Base-by-base conservation (phyloP, 1,284 basidiomycete genomes). In the Melampsora americana region DNA sequence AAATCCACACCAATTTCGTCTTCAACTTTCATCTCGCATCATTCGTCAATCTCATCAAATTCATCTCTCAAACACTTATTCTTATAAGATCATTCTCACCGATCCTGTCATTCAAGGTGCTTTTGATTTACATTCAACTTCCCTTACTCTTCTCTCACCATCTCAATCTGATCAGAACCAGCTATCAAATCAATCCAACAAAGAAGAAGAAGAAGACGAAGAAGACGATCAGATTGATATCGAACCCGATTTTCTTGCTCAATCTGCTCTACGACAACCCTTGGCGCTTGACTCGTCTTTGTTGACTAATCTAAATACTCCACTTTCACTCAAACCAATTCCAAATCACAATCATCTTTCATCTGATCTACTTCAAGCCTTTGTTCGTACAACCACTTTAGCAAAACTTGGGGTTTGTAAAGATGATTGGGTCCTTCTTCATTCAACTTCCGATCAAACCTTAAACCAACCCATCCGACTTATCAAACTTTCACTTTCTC, bases 341-440 rank as follows among this genome's bases (percentile, higher is more conserved):
- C 39, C 20, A 70, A 42, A 30, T 42, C 44, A 26, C 32, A 60
- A 18, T 32, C 59, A n/a, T 46, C 56, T 30, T 71, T 32, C 44
- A 42, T 62, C 30, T 53, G 12, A 56, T 20, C 3, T 56, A 3
- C 26, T 56, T 56, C 26, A 56, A 26, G 69, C 90, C 0, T 89
- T 87, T 79, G 79, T 89, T 32, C 85, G 86, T 28, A 88, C 89
- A 2, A 81, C 85, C 23, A 89, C 91, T 69, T 85, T 97, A 20
- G 88, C 88, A 14, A 85, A 86, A 66, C 83, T 93, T 35, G 93
- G 93, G 0, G 84, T 92, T 4, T 87, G 95, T 78, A 89, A 89
- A 79, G 91, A 92, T 44, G 92, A 96, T 82, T 95, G 93, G 93
- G 93, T 92, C 80, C 79, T 89, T 81, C 76, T 80, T 50, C 44